Percentiles rank a stretch among this genome's conserved stretches.
These are phyloP conservation scores for Calonectria leucothoes DNA, from an alignment of 2,329 filamentous ascomycete species.

Conservation along the genomic window DNA sequence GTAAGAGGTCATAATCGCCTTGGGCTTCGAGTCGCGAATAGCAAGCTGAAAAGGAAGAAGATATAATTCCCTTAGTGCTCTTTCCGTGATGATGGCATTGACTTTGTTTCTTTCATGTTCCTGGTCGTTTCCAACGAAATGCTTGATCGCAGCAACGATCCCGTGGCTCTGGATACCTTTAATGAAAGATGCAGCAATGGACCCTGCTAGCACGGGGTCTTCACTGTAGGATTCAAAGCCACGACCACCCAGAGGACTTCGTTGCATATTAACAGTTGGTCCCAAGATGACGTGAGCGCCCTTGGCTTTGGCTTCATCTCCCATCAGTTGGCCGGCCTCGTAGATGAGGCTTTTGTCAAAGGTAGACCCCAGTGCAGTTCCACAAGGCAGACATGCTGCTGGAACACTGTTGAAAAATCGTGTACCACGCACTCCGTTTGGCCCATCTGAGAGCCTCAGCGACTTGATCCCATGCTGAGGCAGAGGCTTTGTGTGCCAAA, in stretches of 20 bases:
- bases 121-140: conserved; percentile 53
- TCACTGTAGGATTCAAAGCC: background rate
- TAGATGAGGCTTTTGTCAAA: background rate
- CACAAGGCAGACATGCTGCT: conserved; percentile 18
- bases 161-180: background rate
- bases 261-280: background rate
- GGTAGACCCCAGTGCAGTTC: background rate
- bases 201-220: background rate
- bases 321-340: background rate
- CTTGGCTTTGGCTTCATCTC: background rate
- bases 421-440: conserved; percentile 30
- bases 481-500: background rate
- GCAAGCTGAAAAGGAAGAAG: background rate
- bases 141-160: conserved; percentile 12
- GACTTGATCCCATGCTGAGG: background rate
- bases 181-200: background rate
- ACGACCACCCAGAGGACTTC: background rate
- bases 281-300: background rate
- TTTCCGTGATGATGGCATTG: background rate
- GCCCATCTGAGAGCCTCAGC: conserved; percentile 29
- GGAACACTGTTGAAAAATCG: conserved; percentile 20
- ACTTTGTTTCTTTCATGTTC: conserved; percentile 57
- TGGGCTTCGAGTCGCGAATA: background rate
- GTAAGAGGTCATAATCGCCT: conserved; percentile 16
- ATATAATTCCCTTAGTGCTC: background rate